A percentile compares a stretch with the other conserved stretches of the same genome.
These are phyloP conservation scores for Yamadazyma atmosphaerica DNA, from an alignment of 1,139 yeast genomes.

Conservation along the genomic window DNA sequence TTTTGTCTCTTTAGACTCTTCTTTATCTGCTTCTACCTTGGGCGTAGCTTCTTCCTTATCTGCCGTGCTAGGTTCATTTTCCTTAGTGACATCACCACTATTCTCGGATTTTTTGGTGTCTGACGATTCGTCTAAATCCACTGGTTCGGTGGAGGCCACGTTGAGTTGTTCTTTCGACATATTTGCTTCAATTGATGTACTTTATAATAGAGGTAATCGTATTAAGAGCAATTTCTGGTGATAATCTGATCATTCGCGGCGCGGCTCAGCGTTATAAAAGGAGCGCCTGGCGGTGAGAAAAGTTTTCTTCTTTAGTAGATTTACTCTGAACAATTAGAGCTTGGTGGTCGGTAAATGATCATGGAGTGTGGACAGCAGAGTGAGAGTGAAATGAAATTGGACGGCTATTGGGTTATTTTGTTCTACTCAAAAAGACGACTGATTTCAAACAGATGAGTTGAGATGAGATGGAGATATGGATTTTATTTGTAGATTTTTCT, in stretches of 20 bases:
- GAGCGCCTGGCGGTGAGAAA: not conserved
- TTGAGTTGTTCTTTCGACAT: conserved; percentile 26
- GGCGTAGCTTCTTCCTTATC: conserved; percentile 9
- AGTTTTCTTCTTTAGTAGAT: conserved; percentile 2
- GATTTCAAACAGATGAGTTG: not conserved
- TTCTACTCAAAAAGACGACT: no score
- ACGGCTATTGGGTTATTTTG: not conserved
- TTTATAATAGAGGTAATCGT: not conserved
- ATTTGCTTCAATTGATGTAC: not conserved
- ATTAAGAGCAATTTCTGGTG: not conserved
- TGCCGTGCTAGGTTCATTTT: conserved; percentile 6
- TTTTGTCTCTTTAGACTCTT: not conserved
- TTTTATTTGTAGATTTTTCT: not conserved
- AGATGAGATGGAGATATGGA: no score
- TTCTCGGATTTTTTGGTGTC: conserved; percentile 4
- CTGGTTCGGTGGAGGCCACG: conserved; percentile 38
- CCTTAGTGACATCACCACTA: not conserved
- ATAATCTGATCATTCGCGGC: not conserved
- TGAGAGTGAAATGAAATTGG: conserved; percentile 5
- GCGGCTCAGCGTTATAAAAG: not conserved
- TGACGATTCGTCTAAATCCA: conserved; percentile 20
- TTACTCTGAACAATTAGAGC: conserved; percentile 4
- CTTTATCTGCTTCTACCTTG: conserved; percentile 1
- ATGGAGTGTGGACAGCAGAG: conserved; percentile 11
- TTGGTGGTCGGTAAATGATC: conserved; percentile 2